Evolutionary conservation across 2,329 filamentous ascomycete genomes (phyloP), one percentile per base, ranked within the genome.

Genomic region (Monilinia laxa): DNA sequence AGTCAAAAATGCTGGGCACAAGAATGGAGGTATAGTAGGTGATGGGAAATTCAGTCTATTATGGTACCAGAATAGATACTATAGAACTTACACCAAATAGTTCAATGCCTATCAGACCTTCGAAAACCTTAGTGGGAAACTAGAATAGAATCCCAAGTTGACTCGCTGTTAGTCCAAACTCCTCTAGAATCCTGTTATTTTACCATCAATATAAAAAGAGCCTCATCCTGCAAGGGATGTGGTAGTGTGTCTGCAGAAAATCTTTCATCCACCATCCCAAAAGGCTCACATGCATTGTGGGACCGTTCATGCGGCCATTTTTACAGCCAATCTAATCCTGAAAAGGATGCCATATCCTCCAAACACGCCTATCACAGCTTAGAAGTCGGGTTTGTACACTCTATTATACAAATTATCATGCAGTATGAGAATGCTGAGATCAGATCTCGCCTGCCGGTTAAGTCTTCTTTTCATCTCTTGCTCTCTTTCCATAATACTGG

Each of bases 401-500:
- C 14, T 51, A 23, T 38, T 18, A 55, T 38, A 38, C 53, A 38
- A 2, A 18, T 20, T 7, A 60, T 12, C 16, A 23, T 55, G 53
- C 18, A 55, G 18, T 4, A 54, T 54, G 28, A 4, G 14, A 16
- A 45, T 20, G 28, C 51, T 57, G 35, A 65, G 45, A 65, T 59
- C 35, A 67, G 38, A 62, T 65, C 25, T 64, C 10, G 4, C n/a
- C 23, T 58, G 57, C 45, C 62, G 64, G 47, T 51, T 69, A 64
- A 16, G 25, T 67, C 67, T 68, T 49, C 40, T 70, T 70, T 35
- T 68, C 66, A 52, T 72, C 64, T 60, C 65, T 58, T 9, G 49
- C 63, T 59, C 69, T 68, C 28, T 71, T 70, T 23, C 62, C 67
- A 47, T 72, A 71, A 42, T 70, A 70, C 23, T 69, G 58, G 60